These are phyloP conservation scores for Chaetoceros tenuissimus DNA, from an alignment of 108 stramenopile genomes.

Conservation along the genomic window DNA sequence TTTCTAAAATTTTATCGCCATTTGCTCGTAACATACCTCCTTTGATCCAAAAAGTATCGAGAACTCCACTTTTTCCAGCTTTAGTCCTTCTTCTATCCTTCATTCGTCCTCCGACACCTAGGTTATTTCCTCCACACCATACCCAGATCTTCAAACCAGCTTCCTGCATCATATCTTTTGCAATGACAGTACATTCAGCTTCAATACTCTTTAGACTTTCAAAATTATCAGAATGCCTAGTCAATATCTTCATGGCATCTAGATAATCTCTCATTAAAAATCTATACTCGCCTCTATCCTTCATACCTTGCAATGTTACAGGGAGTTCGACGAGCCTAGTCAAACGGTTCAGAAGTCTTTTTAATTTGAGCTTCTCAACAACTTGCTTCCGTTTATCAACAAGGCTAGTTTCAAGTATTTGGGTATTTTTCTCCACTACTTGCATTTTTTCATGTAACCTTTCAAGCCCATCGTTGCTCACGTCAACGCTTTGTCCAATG, in stretches of 20 bases:
- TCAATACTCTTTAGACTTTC: slow-evolving; percentile 75
- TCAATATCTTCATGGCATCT: slow-evolving; percentile 54
- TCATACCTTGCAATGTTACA: slow-evolving; percentile 45
- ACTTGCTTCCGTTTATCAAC: slow-evolving; percentile 58
- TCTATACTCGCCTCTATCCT: slow-evolving; percentile 40
- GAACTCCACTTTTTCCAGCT: neutral
- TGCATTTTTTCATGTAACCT: slow-evolving; percentile 38
- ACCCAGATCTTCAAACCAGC: neutral
- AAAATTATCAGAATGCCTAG: slow-evolving; percentile 71
- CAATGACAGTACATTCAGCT: slow-evolving; percentile 56
- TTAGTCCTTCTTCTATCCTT: slow-evolving; percentile 8
- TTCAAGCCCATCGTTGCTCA: slow-evolving; percentile 36
- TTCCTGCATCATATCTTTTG: slow-evolving; percentile 42
- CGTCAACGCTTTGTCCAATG: slow-evolving; percentile 61
- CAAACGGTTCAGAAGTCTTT: slow-evolving; percentile 65
- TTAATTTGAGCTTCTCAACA: slow-evolving; percentile 72
- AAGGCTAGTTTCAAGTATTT: slow-evolving; percentile 37
- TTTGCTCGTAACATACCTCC: neutral
- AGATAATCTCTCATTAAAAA: slow-evolving; percentile 52
- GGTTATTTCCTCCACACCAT: slow-evolving; percentile 7
- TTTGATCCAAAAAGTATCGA: neutral
- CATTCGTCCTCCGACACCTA: slow-evolving; percentile 9
- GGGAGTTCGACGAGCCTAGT: slow-evolving; percentile 71
- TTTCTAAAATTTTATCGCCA: slow-evolving; percentile 13
- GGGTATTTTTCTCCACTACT: slow-evolving; percentile 19